These are phyloP conservation scores for Yamadazyma ubonensis DNA, from an alignment of 805 yeast genomes.

Conservation along the genomic window DNA sequence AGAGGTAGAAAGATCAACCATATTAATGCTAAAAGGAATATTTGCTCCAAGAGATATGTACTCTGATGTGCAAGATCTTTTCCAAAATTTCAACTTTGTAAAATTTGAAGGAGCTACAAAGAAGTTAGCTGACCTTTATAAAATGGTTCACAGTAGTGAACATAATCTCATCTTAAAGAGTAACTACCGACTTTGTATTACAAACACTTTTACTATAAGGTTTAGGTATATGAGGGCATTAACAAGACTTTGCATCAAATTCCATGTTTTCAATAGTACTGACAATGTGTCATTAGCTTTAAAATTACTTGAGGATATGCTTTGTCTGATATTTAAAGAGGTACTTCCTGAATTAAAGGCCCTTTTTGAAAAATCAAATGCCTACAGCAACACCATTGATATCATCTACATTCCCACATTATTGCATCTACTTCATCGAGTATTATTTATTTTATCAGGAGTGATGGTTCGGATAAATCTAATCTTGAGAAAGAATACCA, in stretches of 20 bases:
- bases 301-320: slow-evolving; percentile 5
- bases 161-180: too few species aligned
- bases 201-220: slow-evolving; percentile 6
- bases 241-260: slow-evolving; percentile 5
- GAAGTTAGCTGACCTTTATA: not conserved
- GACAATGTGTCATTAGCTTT: not conserved
- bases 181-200: not conserved
- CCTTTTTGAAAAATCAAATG: slow-evolving; percentile 5
- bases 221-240: slow-evolving; percentile 3
- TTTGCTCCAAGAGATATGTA: slow-evolving; percentile 5
- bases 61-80: slow-evolving; percentile 3
- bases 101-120: slow-evolving; percentile 3
- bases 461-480: slow-evolving; percentile 7
- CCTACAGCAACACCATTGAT: slow-evolving; percentile 7
- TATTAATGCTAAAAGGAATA: slow-evolving; percentile 2
- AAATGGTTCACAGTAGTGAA: not conserved
- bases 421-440: slow-evolving; percentile 11
- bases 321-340: slow-evolving; percentile 1
- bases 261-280: slow-evolving; percentile 10
- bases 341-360: slow-evolving; percentile 5
- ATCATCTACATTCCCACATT: slow-evolving; percentile 10
- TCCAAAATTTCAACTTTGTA: not conserved
- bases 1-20: slow-evolving; percentile 9
- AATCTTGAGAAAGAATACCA: not conserved
- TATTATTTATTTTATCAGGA: slow-evolving; percentile 4